Conservation (phyloP, 179 eudicot species). For the Amaranthus tricolor region DNA sequence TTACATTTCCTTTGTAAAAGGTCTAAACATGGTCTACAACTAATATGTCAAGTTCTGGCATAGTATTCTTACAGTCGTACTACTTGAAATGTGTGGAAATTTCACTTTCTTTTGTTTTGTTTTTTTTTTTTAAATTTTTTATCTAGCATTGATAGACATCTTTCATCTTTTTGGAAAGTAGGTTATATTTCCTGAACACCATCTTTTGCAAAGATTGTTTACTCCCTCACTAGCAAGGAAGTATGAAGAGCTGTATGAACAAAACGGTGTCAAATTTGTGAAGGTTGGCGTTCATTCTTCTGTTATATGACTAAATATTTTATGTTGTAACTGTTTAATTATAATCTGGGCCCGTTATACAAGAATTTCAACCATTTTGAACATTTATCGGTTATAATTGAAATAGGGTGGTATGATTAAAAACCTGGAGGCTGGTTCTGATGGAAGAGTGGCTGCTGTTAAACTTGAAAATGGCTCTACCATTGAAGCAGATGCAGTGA, state of each 20-base stretch:
- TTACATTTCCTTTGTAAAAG: not conserved
- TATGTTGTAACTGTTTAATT: not conserved
- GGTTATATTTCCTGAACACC: conserved; percentile 89
- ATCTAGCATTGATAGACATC: conserved; percentile 8
- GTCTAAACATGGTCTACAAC: not conserved
- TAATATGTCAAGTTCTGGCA: not conserved
- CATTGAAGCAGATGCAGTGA: conserved; percentile 88
- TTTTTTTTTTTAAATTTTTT: too few relatives aligned
- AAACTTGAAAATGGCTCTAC: conserved; percentile 84
- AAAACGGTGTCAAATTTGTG: conserved; percentile 77
- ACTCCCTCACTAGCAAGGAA: conserved; percentile 84
- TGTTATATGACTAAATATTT: not conserved
- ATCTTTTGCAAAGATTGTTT: conserved; percentile 77
- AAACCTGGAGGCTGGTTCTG: conserved; percentile 81
- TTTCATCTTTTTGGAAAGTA: conserved; percentile 24
- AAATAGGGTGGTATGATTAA: conserved; percentile 70
- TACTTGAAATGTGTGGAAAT: not conserved
- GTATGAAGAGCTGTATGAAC: conserved; percentile 74
- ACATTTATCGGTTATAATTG: conserved; percentile 6
- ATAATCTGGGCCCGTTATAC: not conserved
- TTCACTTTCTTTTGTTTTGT: not conserved
- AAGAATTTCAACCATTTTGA: not conserved
- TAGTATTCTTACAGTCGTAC: not conserved
- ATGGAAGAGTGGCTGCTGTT: conserved; percentile 75
- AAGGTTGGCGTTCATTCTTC: conserved; percentile 46